These are phyloP conservation scores for Neocucurbitaria cava DNA, from an alignment of 2,329 filamentous ascomycete species.

Conservation along the genomic window DNA sequence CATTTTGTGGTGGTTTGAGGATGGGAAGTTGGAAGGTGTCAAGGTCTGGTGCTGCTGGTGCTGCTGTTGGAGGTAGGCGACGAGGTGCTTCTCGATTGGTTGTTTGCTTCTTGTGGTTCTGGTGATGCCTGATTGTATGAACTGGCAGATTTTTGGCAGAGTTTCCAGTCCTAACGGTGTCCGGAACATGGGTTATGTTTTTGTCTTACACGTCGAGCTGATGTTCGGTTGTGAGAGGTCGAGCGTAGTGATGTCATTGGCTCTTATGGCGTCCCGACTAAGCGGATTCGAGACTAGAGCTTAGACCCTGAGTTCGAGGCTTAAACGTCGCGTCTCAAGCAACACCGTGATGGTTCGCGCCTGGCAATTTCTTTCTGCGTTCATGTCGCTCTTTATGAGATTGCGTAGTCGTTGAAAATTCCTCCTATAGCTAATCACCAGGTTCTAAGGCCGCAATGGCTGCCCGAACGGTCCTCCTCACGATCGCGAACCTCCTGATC, in stretches of 20 bases:
- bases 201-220: slow-evolving; percentile 6
- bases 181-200: slow-evolving; percentile 21
- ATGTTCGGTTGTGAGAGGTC: slow-evolving; percentile 9
- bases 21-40: too few species aligned
- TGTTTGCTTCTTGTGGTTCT: slow-evolving; percentile 1
- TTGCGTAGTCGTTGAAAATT: neutral
- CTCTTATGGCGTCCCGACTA: slow-evolving; percentile 23
- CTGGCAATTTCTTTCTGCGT: slow-evolving; percentile 2
- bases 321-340: slow-evolving; percentile 30
- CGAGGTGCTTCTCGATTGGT: slow-evolving; percentile 23
- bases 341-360: slow-evolving; percentile 28
- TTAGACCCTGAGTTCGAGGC: slow-evolving; percentile 36
- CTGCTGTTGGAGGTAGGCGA: slow-evolving; percentile 26
- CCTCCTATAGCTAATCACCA: slow-evolving; percentile 5
- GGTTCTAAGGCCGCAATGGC: slow-evolving; percentile 27
- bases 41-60: slow-evolving; percentile 5
- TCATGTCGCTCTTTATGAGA: slow-evolving; percentile 14
- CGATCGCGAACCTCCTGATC: slow-evolving; percentile 77
- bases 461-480: slow-evolving; percentile 53
- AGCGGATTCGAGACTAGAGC: slow-evolving; percentile 22
- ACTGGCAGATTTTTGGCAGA: neutral
- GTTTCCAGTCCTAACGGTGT: slow-evolving; percentile 16
- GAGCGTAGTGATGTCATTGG: slow-evolving; percentile 46
- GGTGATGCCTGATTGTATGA: neutral
- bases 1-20: slow-evolving; percentile 34